Conservation (phyloP, 1,284 basidiomycete genomes). For the Austroboletus novae-zelandiae region DNA sequence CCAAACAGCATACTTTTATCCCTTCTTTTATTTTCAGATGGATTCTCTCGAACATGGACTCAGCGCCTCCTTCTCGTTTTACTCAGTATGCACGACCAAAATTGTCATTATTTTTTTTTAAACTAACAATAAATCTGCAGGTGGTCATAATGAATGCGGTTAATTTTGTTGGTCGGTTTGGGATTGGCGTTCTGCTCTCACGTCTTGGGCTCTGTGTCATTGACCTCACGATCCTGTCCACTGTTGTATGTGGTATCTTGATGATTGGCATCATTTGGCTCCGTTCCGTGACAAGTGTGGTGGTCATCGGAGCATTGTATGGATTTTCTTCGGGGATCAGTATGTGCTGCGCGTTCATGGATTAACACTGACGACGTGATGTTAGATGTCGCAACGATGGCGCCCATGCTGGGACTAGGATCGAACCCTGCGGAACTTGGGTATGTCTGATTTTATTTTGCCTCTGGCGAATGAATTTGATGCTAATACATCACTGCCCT, state of each 20-base stretch:
- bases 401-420: slow-evolving; percentile 26
- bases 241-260: slow-evolving; percentile 23
- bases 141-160: slow-evolving; percentile 44
- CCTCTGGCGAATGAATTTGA: background rate
- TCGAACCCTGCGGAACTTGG: slow-evolving; percentile 26
- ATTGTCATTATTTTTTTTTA: too few relatives aligned
- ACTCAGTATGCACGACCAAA: slow-evolving; percentile 16
- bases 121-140: slow-evolving; percentile 22
- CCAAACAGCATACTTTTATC: slow-evolving; percentile 22
- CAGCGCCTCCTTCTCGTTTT: slow-evolving; percentile 26
- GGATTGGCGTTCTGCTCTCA: slow-evolving; percentile 36
- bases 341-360: slow-evolving; percentile 15
- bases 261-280: slow-evolving; percentile 44
- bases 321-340: slow-evolving; percentile 50
- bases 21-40: slow-evolving; percentile 32
- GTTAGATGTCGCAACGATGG: slow-evolving; percentile 25
- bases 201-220: slow-evolving; percentile 35
- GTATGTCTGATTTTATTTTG: slow-evolving; percentile 12
- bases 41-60: slow-evolving; percentile 29
- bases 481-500: background rate
- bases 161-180: slow-evolving; percentile 40
- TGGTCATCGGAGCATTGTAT: slow-evolving; percentile 46
- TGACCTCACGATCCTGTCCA: slow-evolving; percentile 39
- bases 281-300: slow-evolving; percentile 37
- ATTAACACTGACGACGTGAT: too few relatives aligned